Conservation (phyloP, 768 basidiomycete genomes). For the Phaeotremella fagi region DNA sequence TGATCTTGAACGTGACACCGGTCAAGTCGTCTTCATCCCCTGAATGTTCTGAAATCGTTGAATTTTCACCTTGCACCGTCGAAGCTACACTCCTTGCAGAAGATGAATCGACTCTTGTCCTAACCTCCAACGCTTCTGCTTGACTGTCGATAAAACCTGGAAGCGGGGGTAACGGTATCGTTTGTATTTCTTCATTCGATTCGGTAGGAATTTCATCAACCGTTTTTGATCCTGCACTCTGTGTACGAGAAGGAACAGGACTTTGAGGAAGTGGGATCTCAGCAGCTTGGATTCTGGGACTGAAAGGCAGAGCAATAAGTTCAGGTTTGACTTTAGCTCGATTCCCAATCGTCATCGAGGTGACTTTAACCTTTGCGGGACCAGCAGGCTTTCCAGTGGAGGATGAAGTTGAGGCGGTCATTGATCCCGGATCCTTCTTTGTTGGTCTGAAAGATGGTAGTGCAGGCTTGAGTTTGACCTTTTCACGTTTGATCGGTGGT, state of each 20-base stretch:
- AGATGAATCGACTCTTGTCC: not conserved
- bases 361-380: not conserved
- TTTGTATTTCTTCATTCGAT: not conserved
- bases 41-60: no score
- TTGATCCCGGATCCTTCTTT: not conserved
- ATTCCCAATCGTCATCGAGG: not conserved
- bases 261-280: constrained; percentile 23
- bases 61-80: no score
- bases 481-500: constrained; percentile 30
- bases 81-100: not conserved
- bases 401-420: constrained; percentile 16
- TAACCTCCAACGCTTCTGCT: not conserved
- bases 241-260: constrained; percentile 1
- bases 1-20: not conserved
- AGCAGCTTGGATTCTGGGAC: constrained; percentile 5
- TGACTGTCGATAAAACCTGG: not conserved
- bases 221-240: not conserved
- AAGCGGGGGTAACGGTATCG: not conserved
- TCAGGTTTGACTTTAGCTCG: constrained; percentile 23
- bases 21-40: not conserved
- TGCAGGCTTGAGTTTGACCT: constrained; percentile 31
- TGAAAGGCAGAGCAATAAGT: constrained; percentile 13
- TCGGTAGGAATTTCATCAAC: not conserved
- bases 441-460: constrained; percentile 30
- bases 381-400: not conserved